These are phyloP conservation scores for Pharus latifolius DNA, from an alignment of 176 grass and related monocot genomes.

Conservation along the genomic window DNA sequence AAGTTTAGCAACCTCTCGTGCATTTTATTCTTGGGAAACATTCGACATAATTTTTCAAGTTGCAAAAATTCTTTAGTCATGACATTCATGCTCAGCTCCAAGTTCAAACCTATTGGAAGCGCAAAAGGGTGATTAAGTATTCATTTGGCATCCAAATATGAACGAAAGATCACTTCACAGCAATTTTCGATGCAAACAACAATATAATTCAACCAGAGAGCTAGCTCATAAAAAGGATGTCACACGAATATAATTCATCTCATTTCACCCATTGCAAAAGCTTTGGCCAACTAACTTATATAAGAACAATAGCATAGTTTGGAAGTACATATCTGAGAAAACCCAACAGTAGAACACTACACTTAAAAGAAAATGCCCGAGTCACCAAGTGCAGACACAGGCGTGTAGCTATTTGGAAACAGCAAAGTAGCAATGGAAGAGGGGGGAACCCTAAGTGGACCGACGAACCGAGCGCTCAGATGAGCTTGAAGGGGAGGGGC, in stretches of 20 bases:
- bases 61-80: not conserved
- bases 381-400: too few species aligned
- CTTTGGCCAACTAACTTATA: constrained; percentile 9
- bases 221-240: not conserved
- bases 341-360: not conserved
- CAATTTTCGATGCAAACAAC: not conserved
- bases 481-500: constrained; percentile 96
- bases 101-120: not conserved
- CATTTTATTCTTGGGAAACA: not conserved
- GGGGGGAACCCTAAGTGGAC: constrained; percentile 34
- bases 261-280: constrained; percentile 10
- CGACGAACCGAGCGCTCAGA: constrained; percentile 31
- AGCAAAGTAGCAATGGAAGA: not conserved
- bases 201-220: not conserved
- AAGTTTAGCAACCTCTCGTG: too few species aligned
- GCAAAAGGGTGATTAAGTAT: not conserved
- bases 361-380: not conserved
- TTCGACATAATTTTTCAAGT: not conserved
- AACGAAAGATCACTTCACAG: not conserved
- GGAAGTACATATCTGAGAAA: not conserved
- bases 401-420: constrained; percentile 7
- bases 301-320: not conserved
- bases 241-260: constrained; percentile 10
- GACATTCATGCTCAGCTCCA: not conserved
- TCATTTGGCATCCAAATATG: not conserved